Percentiles rank a stretch among this genome's conserved stretches.
These are phyloP conservation scores for Diaporthe destruens DNA, from an alignment of 2,329 filamentous ascomycete species.

Conservation along the genomic window DNA sequence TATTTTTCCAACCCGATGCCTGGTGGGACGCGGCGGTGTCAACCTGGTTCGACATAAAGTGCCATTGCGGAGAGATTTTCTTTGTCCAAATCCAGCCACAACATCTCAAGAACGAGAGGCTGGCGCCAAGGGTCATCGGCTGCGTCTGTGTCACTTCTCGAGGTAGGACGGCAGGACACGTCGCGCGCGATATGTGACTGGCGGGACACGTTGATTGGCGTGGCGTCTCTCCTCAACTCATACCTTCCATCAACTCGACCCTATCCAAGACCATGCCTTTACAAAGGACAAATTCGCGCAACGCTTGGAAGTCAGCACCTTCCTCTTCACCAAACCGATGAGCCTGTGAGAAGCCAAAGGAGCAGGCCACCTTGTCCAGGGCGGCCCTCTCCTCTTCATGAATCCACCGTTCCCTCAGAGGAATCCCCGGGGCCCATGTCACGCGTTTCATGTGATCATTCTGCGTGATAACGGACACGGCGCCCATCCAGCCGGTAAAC, in stretches of 20 bases:
- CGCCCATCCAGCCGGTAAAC: conserved; percentile 83
- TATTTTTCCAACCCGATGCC: conserved; percentile 23
- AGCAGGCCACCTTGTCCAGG: conserved; percentile 85
- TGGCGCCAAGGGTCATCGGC: conserved; percentile 26
- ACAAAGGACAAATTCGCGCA: conserved; percentile 85
- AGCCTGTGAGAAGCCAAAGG: conserved; percentile 91
- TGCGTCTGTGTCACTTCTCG: conserved; percentile 27
- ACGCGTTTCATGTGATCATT: conserved; percentile 97
- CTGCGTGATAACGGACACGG: conserved; percentile 85
- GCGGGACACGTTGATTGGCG: conserved; percentile 7
- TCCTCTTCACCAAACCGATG: conserved; percentile 89
- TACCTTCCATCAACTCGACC: conserved; percentile 91
- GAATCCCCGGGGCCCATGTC: conserved; percentile 87
- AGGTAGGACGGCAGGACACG: conserved; percentile 21
- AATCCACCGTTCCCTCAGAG: conserved; percentile 84
- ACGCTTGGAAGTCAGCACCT: conserved; percentile 87
- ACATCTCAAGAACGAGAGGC: conserved; percentile 16
- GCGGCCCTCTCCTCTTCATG: conserved; percentile 91
- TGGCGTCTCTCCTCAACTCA: conserved; percentile 59
- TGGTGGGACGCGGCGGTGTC: conserved; percentile 5
- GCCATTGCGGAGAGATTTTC: not conserved
- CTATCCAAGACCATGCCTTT: conserved; percentile 92
- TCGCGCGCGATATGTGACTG: conserved; percentile 21
- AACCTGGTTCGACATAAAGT: conserved; percentile 2
- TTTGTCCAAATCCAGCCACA: conserved; percentile 4